Base-by-base conservation (phyloP, 495 filamentous ascomycete species). In the Talaromyces stipitatus region DNA sequence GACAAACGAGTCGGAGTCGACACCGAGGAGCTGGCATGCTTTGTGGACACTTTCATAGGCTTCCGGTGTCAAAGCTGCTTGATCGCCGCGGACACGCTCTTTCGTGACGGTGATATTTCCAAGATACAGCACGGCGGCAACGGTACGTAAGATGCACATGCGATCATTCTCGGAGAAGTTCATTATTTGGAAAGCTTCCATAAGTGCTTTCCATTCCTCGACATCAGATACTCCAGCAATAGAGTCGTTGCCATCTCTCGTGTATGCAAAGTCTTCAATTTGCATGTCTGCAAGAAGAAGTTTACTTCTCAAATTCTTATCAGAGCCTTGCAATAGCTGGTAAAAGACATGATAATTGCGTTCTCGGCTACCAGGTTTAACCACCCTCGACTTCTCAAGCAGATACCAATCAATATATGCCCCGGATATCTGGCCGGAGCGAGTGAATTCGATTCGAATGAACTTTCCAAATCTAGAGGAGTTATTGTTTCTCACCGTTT, bases 321-420 rank as follows among this genome's bases (percentile, higher is more conserved):
- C 86, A 1, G 92, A 91, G 29, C 95, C 95, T 55, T 85, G 85
- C 2, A 99, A 71, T 11, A 99, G 79, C 69, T 99, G 95, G 66
- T 99, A 99, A 69, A 99, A 99, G 26, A 99, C 78, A 67, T 99
- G 95, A 66, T 99, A 99, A 62, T 96, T 99, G 23, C 95, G 81
- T 66, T 99, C 95, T 47, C 87, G 85, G 2, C 83, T 61, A 64
- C 90, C 95, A 27, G 96, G 82, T 41, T 86, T 87, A 18, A 97
- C 91, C 6, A 99, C 95, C 50, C 95, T 81, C 2, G 94, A 97
- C 66, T 99, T 99, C 64, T 99, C 95, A 10, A 99, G 71, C 0
- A 99, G 78, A 71, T 97, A 97, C 95, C 95, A 99, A 68, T 99
- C 91, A 47, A 99, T 96, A 72, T 87, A 97, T 24, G 95, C 95